phyloP scores from a whole-genome alignment of 179 eudicot genomes.

The Spinacia oleracea region DNA sequence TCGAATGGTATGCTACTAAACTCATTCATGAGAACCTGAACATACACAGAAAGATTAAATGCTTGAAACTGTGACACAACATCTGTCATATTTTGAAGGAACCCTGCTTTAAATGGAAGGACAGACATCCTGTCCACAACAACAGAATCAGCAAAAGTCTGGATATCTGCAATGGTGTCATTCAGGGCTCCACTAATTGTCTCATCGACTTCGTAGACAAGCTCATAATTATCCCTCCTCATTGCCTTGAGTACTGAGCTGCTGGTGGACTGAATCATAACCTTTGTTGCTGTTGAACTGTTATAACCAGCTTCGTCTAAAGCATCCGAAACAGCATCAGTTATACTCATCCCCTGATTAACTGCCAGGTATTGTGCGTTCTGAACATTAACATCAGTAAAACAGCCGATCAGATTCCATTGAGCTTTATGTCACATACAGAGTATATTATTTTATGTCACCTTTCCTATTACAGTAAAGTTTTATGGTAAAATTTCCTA shows the following conservation, averaged over 20 bases:
- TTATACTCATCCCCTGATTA: slow-evolving; percentile 52
- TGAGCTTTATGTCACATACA: too few relatives aligned
- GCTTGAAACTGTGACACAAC: slow-evolving; percentile 62
- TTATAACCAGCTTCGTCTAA: slow-evolving; percentile 48
- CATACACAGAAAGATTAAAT: slow-evolving; percentile 59
- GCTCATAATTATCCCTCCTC: slow-evolving; percentile 53
- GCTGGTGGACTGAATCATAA: slow-evolving; percentile 70
- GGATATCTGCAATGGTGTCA: slow-evolving; percentile 59
- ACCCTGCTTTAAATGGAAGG: slow-evolving; percentile 43
- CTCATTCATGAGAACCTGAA: slow-evolving; percentile 60
- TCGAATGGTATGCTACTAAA: slow-evolving; percentile 65
- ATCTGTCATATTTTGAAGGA: slow-evolving; percentile 41
- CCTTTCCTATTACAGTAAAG: neutral
- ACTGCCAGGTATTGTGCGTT: slow-evolving; percentile 80
- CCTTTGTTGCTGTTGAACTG: slow-evolving; percentile 41
- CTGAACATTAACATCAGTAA: slow-evolving; percentile 37
- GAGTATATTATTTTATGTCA: too few relatives aligned
- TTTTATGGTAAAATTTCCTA: neutral
- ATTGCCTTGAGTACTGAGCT: slow-evolving; percentile 68
- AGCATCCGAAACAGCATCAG: slow-evolving; percentile 58
- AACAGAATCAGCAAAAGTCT: slow-evolving; percentile 65
- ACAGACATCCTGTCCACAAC: slow-evolving; percentile 59
- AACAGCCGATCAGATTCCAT: slow-evolving; percentile 12
- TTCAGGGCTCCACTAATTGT: slow-evolving; percentile 54
- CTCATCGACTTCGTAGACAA: slow-evolving; percentile 67